These are phyloP conservation scores for Ceratocystis alfenasii DNA, from an alignment of 2,329 filamentous ascomycete genomes.

Conservation along the genomic window DNA sequence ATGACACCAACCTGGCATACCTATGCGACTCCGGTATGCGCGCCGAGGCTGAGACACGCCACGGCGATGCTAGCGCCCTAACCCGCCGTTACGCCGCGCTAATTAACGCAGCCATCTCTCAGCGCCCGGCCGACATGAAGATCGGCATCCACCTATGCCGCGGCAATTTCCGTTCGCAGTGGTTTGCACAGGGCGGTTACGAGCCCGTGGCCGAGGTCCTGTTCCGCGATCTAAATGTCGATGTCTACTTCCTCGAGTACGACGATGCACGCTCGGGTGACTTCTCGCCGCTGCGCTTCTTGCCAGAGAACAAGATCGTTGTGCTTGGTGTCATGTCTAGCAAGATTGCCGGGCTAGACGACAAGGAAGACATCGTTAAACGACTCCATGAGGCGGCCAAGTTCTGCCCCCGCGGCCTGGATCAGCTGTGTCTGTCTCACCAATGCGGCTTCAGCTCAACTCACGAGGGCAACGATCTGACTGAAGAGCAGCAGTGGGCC, in stretches of 20 bases:
- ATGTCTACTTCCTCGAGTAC: constrained; percentile 52
- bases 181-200: constrained; percentile 54
- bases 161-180: constrained; percentile 50
- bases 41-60: constrained; percentile 19
- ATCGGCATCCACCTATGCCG: constrained; percentile 55
- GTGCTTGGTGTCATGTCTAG: constrained; percentile 50
- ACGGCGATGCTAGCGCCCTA: constrained; percentile 33
- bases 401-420: constrained; percentile 53
- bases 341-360: constrained; percentile 47
- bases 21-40: constrained; percentile 21
- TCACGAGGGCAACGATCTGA: constrained; percentile 52
- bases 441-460: constrained; percentile 58
- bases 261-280: constrained; percentile 48
- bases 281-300: constrained; percentile 48
- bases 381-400: constrained; percentile 48
- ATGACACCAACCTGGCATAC: constrained; percentile 48
- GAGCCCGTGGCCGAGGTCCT: constrained; percentile 50
- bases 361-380: constrained; percentile 42
- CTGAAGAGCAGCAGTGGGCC: constrained; percentile 55
- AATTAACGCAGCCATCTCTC: constrained; percentile 57
- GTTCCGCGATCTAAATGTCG: constrained; percentile 46
- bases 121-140: constrained; percentile 53
- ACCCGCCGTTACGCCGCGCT: constrained; percentile 59
- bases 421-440: constrained; percentile 54
- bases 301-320: constrained; percentile 49